Evolutionary conservation across 108 stramenopile genomes (phyloP).

Genomic region (Schizochytrium sp.): DNA sequence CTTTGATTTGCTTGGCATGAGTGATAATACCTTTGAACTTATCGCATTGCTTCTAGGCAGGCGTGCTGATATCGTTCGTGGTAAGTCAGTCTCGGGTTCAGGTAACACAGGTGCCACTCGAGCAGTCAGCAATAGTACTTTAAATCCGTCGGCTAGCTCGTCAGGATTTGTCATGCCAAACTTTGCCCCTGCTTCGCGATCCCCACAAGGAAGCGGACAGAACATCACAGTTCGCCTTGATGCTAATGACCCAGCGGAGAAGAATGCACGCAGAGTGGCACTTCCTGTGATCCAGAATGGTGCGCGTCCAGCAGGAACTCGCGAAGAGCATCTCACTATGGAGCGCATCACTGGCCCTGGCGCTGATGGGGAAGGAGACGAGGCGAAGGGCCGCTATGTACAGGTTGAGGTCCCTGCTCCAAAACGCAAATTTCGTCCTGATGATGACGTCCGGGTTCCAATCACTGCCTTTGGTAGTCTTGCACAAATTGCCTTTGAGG

Average conservation of each 20-base stretch:
- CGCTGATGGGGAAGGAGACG: constrained; percentile 36
- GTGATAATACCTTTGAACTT: constrained; percentile 38
- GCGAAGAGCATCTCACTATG: constrained; percentile 36
- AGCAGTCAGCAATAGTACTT: not conserved
- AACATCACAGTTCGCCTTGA: constrained; percentile 32
- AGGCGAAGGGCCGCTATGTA: constrained; percentile 36
- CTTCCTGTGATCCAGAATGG: constrained; percentile 6
- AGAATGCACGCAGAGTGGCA: constrained; percentile 14
- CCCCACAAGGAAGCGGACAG: not conserved
- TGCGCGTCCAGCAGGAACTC: constrained; percentile 1
- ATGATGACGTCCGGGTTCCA: constrained; percentile 68
- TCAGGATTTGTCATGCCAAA: not conserved
- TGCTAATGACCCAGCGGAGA: not conserved
- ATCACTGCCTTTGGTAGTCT: constrained; percentile 88
- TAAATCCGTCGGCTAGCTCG: not conserved
- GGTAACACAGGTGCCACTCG: not conserved
- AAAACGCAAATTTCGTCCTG: constrained; percentile 1
- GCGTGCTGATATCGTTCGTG: not conserved
- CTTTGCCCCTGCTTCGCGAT: constrained; percentile 36
- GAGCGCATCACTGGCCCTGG: constrained; percentile 56
- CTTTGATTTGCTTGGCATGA: constrained; percentile 42
- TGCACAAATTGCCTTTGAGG: constrained; percentile 92
- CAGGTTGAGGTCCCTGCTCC: constrained; percentile 26
- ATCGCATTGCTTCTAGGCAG: not conserved
- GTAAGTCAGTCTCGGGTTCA: not conserved